Evolutionary conservation across 306 rosid genomes (phyloP), one percentile per base, ranked within the genome.

Genomic region (Cicer chorassanicum): DNA sequence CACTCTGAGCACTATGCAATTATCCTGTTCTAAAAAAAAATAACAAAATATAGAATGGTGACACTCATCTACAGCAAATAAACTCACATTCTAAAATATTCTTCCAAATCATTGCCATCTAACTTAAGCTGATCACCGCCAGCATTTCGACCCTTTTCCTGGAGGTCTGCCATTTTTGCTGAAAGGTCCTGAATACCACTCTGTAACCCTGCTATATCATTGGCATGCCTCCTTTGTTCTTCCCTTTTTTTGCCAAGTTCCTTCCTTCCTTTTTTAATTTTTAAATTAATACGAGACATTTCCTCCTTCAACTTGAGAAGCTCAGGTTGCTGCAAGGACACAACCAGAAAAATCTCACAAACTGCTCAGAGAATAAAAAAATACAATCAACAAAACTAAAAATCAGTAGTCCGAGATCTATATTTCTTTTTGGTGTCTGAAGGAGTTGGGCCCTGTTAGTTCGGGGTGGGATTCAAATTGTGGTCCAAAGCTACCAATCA

Each of bases 271-370:
- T 85, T 92, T 80, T 89, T 90, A 13, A 89, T 92, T 90, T 95
- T 95, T 51, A 92, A 80, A 83, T 68, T 89, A 82, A 95, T 90
- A 49, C 98, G 99, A 77, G 89, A 75, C 88, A 87, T 88, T 83
- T 95, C 99, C 89, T 95, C 98, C 84, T 92, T 92, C 84, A 92
- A 82, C 81, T 95, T 95, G 68, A 90, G 85, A 79, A 92, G 98
- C 81, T 89, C 96, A 15, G 99, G 99, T 92, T 95, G 97, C 99
- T 95, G 93, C 76, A 78, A 72, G 82, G 59, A 69, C 66, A 46
- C 69, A 65, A 68, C 9, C 75, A 84, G 34, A 80, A 14, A 57
- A 77, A 61, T 24, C 34, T 16, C 76, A 36, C 44, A 74, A 77
- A 65, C 40, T 36, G 50, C 9, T 12, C 2, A 69, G 41, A 40